A percentile compares a stretch with the other conserved stretches of the same genome.
Conservation (phyloP, 768 basidiomycete genomes). For the Obba rivulosa region DNA sequence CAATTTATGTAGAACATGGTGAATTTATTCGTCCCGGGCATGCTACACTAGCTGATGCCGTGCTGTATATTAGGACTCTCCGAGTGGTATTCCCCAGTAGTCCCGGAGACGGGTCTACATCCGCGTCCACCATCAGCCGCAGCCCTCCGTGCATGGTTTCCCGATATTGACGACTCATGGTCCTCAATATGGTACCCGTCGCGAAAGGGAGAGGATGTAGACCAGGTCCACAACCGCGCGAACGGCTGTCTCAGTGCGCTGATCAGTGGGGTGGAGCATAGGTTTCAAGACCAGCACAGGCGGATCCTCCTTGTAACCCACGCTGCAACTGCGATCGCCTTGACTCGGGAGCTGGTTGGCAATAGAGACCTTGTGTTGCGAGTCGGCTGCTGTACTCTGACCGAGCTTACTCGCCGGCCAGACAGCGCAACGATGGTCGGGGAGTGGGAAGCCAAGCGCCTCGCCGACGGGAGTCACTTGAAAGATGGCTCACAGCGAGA, state of each 20-base stretch:
- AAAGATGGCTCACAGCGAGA: conserved; percentile 56
- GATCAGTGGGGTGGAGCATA: conserved; percentile 43
- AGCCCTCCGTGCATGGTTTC: conserved; percentile 49
- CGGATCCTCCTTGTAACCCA: conserved; percentile 64
- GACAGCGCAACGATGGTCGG: conserved; percentile 28
- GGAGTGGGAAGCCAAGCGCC: conserved; percentile 38
- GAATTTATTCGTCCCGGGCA: conserved; percentile 7
- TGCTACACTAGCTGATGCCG: not conserved
- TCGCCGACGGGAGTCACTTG: conserved; percentile 58
- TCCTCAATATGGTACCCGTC: conserved; percentile 61
- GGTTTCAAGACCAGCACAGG: conserved; percentile 38
- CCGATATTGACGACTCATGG: conserved; percentile 61
- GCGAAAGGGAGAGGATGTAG: conserved; percentile 67
- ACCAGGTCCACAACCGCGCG: conserved; percentile 55
- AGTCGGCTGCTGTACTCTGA: conserved; percentile 74
- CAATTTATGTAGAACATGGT: conserved; percentile 81
- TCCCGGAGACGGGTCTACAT: conserved; percentile 63
- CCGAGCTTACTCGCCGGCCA: conserved; percentile 40
- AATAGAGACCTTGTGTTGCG: conserved; percentile 47
- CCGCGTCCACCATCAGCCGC: conserved; percentile 62
- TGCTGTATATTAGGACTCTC: conserved; percentile 44
- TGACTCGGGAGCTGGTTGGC: conserved; percentile 54
- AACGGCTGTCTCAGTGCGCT: conserved; percentile 48
- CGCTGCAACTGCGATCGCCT: conserved; percentile 68
- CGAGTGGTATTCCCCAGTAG: conserved; percentile 78